These are phyloP conservation scores for Coemansia sp. DNA, from an alignment of 192 early-diverging fungal species.

Conservation along the genomic window DNA sequence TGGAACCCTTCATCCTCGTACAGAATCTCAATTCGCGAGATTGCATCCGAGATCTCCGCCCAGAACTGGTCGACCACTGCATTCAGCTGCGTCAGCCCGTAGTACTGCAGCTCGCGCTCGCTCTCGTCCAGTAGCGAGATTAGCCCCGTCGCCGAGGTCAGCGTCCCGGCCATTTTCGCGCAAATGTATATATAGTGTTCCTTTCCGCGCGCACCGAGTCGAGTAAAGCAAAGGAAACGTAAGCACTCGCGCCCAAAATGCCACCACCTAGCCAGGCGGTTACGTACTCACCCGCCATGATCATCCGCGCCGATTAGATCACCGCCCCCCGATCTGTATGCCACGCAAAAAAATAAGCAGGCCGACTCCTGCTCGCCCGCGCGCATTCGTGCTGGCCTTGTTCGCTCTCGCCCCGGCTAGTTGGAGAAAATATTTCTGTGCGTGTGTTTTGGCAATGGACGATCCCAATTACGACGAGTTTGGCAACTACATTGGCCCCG, in stretches of 20 bases:
- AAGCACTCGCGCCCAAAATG: not conserved
- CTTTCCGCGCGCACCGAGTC: not conserved
- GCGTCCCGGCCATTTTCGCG: constrained; percentile 27
- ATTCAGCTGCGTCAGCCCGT: constrained; percentile 89
- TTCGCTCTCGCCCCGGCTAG: too few relatives aligned
- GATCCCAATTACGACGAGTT: constrained; percentile 83
- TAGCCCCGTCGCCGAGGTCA: constrained; percentile 63
- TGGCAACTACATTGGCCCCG: constrained; percentile 98
- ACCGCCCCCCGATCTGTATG: not conserved
- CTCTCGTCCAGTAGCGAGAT: constrained; percentile 91
- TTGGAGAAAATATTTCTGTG: constrained; percentile 6
- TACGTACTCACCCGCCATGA: not conserved
- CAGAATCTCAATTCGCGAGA: constrained; percentile 77
- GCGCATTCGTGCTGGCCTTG: too few relatives aligned
- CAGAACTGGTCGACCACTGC: constrained; percentile 89
- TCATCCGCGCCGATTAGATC: too few relatives aligned
- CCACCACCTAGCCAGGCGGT: not conserved
- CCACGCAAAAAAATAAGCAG: too few relatives aligned
- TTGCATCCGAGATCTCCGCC: constrained; percentile 94
- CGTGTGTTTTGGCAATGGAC: constrained; percentile 53
- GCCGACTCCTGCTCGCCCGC: too few relatives aligned
- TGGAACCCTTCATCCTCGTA: constrained; percentile 87
- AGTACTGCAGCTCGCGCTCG: constrained; percentile 85
- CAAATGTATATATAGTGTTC: not conserved
- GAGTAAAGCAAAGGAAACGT: not conserved